Base-by-base conservation (phyloP, 148 eudicot species). In the Fallopia convolvulus region DNA sequence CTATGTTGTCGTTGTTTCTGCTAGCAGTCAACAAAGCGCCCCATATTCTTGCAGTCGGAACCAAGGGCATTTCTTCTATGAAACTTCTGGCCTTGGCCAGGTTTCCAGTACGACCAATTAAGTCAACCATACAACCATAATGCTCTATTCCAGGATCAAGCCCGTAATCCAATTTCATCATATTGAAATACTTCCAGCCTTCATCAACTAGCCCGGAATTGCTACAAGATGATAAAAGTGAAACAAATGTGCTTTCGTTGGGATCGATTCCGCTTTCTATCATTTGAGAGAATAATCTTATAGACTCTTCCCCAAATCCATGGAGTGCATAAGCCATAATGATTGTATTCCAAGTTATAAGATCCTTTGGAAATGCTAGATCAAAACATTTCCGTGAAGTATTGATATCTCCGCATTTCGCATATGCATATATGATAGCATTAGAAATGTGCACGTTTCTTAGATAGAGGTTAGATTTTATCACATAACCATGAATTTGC, bases 61-160 rank as follows among this genome's bases (percentile, higher is more conserved):
- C 72, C 74, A 88, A 72, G 9, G 98, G 91, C 91, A 91, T 90
- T 80, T 86, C 83, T 72, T 83, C 79, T 30, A 93, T 84, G 72
- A 93, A 79, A 32, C 47, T 47, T 77, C 80, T 82, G 10, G 90
- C 93, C 41, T 32, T 48, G 10, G 86, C 85, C 41, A 91, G 78
- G 70, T 86, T 55, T 55, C 92, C 88, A 11, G 71, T 71, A 14
- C 97, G 98, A 5, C 97, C 93, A 23, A 91, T 78, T 36, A 93
- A 83, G 82, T 93, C 98, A 76, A 93, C 41, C 83, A 91, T 87
- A 80, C 90, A 91, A 21, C 97, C 96, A 75, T 91, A 93, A 70
- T 93, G 97, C 80, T 93, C 98, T 60, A 91, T 91, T 77, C 82
- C 86, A 39, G 90, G 92, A 36, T 90, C 87, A 65, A 93, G 79